Conservation (phyloP, 805 yeast genomes). For the Saturnispora ahearnii region DNA sequence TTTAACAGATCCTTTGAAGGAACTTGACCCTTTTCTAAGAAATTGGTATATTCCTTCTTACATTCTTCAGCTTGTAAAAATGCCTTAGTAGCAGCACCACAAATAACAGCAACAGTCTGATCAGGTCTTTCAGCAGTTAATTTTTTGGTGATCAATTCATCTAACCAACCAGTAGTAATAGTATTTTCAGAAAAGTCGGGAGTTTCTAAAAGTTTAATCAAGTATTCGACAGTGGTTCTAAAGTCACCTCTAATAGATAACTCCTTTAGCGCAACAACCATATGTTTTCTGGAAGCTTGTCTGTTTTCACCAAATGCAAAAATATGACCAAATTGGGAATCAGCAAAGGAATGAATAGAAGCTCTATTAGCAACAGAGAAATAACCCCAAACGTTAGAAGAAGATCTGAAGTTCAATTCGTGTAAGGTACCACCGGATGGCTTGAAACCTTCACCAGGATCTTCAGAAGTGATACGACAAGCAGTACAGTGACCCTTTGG, state of each 20-base stretch:
- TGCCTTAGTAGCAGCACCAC: slow-evolving; percentile 98
- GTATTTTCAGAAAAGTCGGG: slow-evolving; percentile 95
- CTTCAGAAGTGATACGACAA: slow-evolving; percentile 97
- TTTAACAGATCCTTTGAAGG: slow-evolving; percentile 73
- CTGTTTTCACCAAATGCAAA: slow-evolving; percentile 99
- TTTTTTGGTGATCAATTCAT: slow-evolving; percentile 86
- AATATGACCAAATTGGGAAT: slow-evolving; percentile 98
- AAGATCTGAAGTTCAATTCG: slow-evolving; percentile 92
- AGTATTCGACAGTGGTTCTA: slow-evolving; percentile 94
- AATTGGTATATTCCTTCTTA: slow-evolving; percentile 55
- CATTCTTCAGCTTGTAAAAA: slow-evolving; percentile 68
- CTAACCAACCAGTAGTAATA: slow-evolving; percentile 98
- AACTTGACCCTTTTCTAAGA: slow-evolving; percentile 94
- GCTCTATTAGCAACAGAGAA: slow-evolving; percentile 96
- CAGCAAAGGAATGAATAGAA: slow-evolving; percentile 94
- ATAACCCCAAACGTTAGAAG: slow-evolving; percentile 99
- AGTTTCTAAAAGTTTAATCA: slow-evolving; percentile 90
- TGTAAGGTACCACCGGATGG: slow-evolving; percentile 97
- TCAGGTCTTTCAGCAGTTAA: slow-evolving; percentile 98
- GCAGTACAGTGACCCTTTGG: slow-evolving; percentile 99
- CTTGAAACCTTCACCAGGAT: slow-evolving; percentile 98
- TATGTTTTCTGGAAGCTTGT: slow-evolving; percentile 94
- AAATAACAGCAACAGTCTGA: slow-evolving; percentile 76
- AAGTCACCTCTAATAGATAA: slow-evolving; percentile 96
- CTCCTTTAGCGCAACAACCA: slow-evolving; percentile 98